Evolutionary conservation across 2,329 filamentous ascomycete genomes (phyloP), one percentile per base, ranked within the genome.

Genomic region (Sporothrix sp.): DNA sequence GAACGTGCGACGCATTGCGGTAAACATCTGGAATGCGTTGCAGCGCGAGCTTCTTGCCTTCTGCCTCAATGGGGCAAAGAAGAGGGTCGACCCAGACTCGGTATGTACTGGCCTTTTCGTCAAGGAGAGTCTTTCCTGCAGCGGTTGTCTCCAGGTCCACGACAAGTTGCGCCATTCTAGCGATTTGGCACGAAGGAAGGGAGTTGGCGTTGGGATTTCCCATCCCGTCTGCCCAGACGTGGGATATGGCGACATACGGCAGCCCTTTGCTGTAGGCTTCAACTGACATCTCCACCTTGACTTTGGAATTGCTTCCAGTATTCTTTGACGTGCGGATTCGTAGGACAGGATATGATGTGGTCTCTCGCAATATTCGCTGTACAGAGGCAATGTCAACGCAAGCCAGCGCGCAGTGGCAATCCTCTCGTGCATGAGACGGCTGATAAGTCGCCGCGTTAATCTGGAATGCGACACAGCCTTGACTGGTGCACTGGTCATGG

Each of bases 141-240:
- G 14, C 33, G 4, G 21, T 30, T 14, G 28, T 18, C 7, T 51
- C 20, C 5, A 51, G 42, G 4, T 51, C 51, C 2, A 54, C 54
- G 7, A 64, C 58, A 3, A 65, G 50, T 14, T 50, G 57, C 4
- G 54, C 55, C 1, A 66, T 43, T 14, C 59, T 56, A 0, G 57
- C 33, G 7, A 68, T 40, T 48, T 67, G 64, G 45, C 66, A 68
- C 2, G 46, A 48, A 0, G 60, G 62, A 3, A 67, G 56, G 4
- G 63, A 53, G 43, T 65, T 68, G 13, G 48, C 52, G 0, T 20
- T 54, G 11, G 61, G 58, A 44, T 65, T 66, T 3, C 63, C 65
- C 10, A 66, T 52, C 0, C 65, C 66, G 48, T 68, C 64, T 1
- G 65, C 62, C 66, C 65, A 67, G 16, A 67, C 63, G 48, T 68